A percentile compares a stretch with the other conserved stretches of the same genome.
These are phyloP conservation scores for Mycena floridula DNA, from an alignment of 768 basidiomycete genomes.

Conservation along the genomic window DNA sequence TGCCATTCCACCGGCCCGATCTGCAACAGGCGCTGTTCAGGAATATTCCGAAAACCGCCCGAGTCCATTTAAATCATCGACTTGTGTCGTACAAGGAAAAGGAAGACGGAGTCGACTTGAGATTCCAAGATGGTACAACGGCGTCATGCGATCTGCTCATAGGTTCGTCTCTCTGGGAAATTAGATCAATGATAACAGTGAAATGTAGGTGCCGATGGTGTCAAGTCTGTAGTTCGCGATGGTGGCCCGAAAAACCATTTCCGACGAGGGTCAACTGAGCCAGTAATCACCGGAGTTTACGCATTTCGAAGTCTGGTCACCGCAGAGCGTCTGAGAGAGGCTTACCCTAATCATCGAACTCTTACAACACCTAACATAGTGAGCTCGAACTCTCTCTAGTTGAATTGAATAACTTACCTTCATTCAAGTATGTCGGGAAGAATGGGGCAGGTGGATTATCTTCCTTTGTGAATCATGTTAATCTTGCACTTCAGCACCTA, in stretches of 20 bases:
- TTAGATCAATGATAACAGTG: too few relatives aligned
- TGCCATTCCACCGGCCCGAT: slow-evolving; percentile 35
- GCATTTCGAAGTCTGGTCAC: slow-evolving; percentile 33
- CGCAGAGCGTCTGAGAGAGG: slow-evolving; percentile 15
- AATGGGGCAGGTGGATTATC: slow-evolving; percentile 2
- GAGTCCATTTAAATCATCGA: slow-evolving; percentile 32
- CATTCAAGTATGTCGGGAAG: slow-evolving; percentile 17
- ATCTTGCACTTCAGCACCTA: slow-evolving; percentile 29
- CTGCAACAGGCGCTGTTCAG: slow-evolving; percentile 35
- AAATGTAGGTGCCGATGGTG: slow-evolving; percentile 37
- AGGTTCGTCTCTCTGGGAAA: too few relatives aligned
- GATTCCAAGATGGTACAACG: slow-evolving; percentile 19
- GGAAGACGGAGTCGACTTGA: slow-evolving; percentile 12
- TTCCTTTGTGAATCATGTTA: background rate
- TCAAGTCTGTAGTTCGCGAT: slow-evolving; percentile 19
- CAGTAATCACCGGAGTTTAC: slow-evolving; percentile 30
- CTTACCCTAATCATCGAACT: slow-evolving; percentile 24
- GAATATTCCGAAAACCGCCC: slow-evolving; percentile 23
- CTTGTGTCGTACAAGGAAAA: slow-evolving; percentile 26
- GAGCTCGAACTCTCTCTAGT: slow-evolving; percentile 1
- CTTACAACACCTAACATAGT: slow-evolving; percentile 19
- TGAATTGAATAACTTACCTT: background rate
- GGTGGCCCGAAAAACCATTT: background rate
- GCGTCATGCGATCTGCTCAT: slow-evolving; percentile 27
- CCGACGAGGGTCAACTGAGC: slow-evolving; percentile 15